phyloP scores from a whole-genome alignment of 495 filamentous ascomycete species.

The Cryomyces minteri region DNA sequence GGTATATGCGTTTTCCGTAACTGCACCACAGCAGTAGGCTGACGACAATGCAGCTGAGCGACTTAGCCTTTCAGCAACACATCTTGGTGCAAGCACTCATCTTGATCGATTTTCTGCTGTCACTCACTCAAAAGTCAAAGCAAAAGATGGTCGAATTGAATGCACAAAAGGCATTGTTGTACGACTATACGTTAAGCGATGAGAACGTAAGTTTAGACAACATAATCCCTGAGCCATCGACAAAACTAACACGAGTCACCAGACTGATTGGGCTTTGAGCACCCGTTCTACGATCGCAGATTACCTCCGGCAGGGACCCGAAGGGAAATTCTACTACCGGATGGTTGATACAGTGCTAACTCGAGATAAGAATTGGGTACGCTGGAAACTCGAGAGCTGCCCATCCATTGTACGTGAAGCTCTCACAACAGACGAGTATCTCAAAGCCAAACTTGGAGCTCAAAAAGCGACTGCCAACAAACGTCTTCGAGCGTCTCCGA shows the following conservation, averaged over 20 bases:
- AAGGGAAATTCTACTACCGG: conserved; percentile 83
- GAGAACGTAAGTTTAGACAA: conserved; percentile 46
- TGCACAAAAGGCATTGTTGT: conserved; percentile 59
- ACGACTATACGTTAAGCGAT: conserved; percentile 53
- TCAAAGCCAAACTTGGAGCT: conserved; percentile 43
- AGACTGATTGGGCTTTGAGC: conserved; percentile 55
- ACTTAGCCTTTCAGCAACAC: conserved; percentile 83
- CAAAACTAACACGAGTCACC: not conserved
- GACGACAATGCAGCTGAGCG: conserved; percentile 44
- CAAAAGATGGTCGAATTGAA: conserved; percentile 51
- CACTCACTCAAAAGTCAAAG: conserved; percentile 67
- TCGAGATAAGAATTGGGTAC: conserved; percentile 93
- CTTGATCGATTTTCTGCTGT: conserved; percentile 78
- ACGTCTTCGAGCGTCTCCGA: conserved; percentile 41
- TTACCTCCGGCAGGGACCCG: conserved; percentile 59
- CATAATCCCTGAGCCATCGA: not conserved
- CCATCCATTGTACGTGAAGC: conserved; percentile 63
- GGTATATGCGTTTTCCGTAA: conserved; percentile 26
- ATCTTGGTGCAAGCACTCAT: conserved; percentile 90
- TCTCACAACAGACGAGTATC: conserved; percentile 43
- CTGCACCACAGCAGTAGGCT: not conserved
- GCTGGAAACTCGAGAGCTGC: conserved; percentile 91
- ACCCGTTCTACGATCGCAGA: conserved; percentile 56
- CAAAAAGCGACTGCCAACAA: conserved; percentile 46
- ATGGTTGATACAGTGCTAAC: conserved; percentile 92